phyloP scores from a whole-genome alignment of 805 yeast genomes.

The Cyberlindnera galapagoensis region DNA sequence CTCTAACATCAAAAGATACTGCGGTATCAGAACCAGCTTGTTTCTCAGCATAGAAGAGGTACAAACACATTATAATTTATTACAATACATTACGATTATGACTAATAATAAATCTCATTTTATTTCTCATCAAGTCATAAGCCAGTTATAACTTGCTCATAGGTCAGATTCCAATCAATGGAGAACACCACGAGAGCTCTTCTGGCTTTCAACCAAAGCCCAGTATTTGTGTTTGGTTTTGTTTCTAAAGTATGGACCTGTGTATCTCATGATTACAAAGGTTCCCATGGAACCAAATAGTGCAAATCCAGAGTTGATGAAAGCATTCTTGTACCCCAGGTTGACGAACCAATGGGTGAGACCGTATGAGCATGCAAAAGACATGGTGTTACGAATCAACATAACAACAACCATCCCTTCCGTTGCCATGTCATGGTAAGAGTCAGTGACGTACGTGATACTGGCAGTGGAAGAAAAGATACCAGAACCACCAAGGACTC shows the following conservation, averaged over 20 bases:
- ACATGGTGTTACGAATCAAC: constrained; percentile 49
- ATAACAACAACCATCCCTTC: constrained; percentile 52
- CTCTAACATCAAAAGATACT: too few species aligned
- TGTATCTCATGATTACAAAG: constrained; percentile 19
- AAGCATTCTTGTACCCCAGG: constrained; percentile 48
- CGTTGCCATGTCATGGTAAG: constrained; percentile 45
- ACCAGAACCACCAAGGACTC: constrained; percentile 47
- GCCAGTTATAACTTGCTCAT: too few species aligned
- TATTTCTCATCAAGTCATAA: too few species aligned
- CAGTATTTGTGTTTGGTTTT: constrained; percentile 18
- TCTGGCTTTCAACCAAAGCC: constrained; percentile 19
- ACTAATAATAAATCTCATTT: too few species aligned
- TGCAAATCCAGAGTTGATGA: constrained; percentile 31
- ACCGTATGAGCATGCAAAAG: constrained; percentile 54
- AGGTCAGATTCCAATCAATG: too few species aligned
- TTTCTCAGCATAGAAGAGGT: too few species aligned
- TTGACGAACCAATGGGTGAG: constrained; percentile 50
- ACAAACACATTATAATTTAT: too few species aligned
- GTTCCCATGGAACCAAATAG: constrained; percentile 14
- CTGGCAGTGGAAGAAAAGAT: constrained; percentile 46
- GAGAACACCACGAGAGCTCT: too few species aligned
- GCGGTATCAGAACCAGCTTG: too few species aligned
- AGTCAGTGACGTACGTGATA: constrained; percentile 48
- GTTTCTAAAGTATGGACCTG: constrained; percentile 24
- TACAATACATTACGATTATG: too few species aligned